These are phyloP conservation scores for Speleostelium caveatum DNA, from an alignment of 78 protist species.

Conservation along the genomic window DNA sequence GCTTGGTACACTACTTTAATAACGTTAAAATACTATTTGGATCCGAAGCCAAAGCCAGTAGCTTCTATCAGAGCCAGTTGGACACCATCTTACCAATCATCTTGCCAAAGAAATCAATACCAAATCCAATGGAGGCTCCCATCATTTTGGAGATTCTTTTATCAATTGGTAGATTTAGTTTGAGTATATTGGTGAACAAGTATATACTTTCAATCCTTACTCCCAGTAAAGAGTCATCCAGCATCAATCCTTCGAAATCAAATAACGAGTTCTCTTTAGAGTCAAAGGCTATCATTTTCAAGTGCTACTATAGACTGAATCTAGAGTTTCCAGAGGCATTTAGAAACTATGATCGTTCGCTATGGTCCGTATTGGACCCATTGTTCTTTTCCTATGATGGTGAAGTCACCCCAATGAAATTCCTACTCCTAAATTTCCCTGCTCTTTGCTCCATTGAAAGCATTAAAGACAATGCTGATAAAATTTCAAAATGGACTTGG, in stretches of 20 bases:
- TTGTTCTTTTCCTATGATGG: constrained; percentile 38
- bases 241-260: neutral
- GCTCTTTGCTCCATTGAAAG: constrained; percentile 33
- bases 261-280: constrained; percentile 19
- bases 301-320: constrained; percentile 14
- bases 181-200: constrained; percentile 3
- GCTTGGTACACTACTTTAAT: constrained; percentile 15
- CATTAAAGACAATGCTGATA: constrained; percentile 44
- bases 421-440: constrained; percentile 29
- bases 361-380: constrained; percentile 29
- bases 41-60: constrained; percentile 20
- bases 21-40: constrained; percentile 11
- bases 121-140: neutral
- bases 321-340: constrained; percentile 29
- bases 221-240: neutral
- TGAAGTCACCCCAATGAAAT: constrained; percentile 23
- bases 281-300: constrained; percentile 20
- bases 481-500: constrained; percentile 61
- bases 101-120: constrained; percentile 19
- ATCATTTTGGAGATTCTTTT: constrained; percentile 27
- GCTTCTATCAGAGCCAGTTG: constrained; percentile 49
- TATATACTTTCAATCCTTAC: constrained; percentile 1
- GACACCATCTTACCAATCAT: constrained; percentile 11
- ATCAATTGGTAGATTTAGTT: constrained; percentile 55
- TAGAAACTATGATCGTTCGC: constrained; percentile 37